These are phyloP conservation scores for Trichaptum fuscoviolaceum DNA, from an alignment of 768 basidiomycete genomes.

Conservation along the genomic window DNA sequence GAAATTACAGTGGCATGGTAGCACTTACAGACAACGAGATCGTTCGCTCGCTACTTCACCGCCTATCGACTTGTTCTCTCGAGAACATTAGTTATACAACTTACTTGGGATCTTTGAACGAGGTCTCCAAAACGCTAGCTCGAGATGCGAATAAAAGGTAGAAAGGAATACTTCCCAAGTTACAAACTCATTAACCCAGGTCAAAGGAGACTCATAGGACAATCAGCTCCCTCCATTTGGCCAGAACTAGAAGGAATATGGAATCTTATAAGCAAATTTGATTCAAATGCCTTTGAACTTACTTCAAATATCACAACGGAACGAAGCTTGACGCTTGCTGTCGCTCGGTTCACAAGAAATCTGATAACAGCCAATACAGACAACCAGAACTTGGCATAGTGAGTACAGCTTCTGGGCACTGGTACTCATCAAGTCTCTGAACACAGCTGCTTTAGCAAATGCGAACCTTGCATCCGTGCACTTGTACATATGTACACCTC, in stretches of 20 bases:
- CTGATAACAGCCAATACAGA: conserved; percentile 65
- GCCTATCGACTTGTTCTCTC: background rate
- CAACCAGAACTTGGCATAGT: conserved; percentile 78
- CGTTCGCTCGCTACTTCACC: background rate
- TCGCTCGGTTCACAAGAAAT: conserved; percentile 81
- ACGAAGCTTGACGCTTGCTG: conserved; percentile 37
- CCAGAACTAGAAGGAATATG: conserved; percentile 49
- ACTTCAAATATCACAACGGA: no score
- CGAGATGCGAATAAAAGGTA: conserved; percentile 34
- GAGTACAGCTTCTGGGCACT: conserved; percentile 26
- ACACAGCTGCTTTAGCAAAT: conserved; percentile 38
- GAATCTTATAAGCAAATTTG: conserved; percentile 27
- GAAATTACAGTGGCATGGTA: no score
- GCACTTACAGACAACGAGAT: background rate
- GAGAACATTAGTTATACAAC: background rate
- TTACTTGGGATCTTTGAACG: conserved; percentile 19
- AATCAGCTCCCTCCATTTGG: conserved; percentile 47
- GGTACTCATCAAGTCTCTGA: background rate
- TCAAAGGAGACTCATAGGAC: conserved; percentile 23
- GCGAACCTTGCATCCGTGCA: conserved; percentile 64
- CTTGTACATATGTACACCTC: conserved; percentile 73
- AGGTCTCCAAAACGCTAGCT: conserved; percentile 46
- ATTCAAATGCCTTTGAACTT: conserved; percentile 29
- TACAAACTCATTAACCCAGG: background rate
- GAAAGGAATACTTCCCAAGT: conserved; percentile 1